These are phyloP conservation scores for Cyamopsis tetragonoloba DNA, from an alignment of 306 rosid genomes.

Conservation along the genomic window DNA sequence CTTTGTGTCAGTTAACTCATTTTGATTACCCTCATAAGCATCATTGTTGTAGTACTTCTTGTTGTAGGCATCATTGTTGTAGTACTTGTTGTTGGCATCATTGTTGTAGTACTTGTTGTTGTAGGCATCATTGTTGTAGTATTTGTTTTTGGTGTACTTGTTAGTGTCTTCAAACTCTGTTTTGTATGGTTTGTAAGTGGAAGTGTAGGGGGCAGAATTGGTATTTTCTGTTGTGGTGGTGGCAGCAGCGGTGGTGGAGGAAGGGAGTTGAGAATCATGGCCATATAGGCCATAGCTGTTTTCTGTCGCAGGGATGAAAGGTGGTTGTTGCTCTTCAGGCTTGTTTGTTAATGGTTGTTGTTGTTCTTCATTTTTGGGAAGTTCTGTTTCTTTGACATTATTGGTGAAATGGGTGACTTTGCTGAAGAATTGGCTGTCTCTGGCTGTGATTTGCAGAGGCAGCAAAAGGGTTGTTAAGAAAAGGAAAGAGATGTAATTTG, in stretches of 20 bases:
- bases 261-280: conserved; percentile 57
- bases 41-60: conserved; percentile 31
- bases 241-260: conserved; percentile 31
- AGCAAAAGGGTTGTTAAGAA: conserved; percentile 44
- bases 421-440: conserved; percentile 88
- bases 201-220: conserved; percentile 4
- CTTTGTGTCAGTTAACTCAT: conserved; percentile 29
- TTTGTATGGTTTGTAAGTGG: conserved; percentile 32
- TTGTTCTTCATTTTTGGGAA: conserved; percentile 33
- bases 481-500: conserved; percentile 34
- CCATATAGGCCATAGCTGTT: conserved; percentile 84
- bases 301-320: conserved; percentile 57
- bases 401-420: conserved; percentile 48
- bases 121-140: conserved; percentile 32
- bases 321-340: conserved; percentile 51
- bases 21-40: conserved; percentile 20
- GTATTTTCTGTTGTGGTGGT: conserved; percentile 4
- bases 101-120: conserved; percentile 30
- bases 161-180: conserved; percentile 33
- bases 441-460: conserved; percentile 48
- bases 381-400: conserved; percentile 39
- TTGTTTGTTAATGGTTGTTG: conserved; percentile 36
- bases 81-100: conserved; percentile 17
- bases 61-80: conserved; percentile 24
- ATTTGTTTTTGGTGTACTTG: conserved; percentile 24